Evolutionary conservation across 352 stramenopile genomes (phyloP), one percentile per base, ranked within the genome.

Genomic region (Phytopythium kandeliae): DNA sequence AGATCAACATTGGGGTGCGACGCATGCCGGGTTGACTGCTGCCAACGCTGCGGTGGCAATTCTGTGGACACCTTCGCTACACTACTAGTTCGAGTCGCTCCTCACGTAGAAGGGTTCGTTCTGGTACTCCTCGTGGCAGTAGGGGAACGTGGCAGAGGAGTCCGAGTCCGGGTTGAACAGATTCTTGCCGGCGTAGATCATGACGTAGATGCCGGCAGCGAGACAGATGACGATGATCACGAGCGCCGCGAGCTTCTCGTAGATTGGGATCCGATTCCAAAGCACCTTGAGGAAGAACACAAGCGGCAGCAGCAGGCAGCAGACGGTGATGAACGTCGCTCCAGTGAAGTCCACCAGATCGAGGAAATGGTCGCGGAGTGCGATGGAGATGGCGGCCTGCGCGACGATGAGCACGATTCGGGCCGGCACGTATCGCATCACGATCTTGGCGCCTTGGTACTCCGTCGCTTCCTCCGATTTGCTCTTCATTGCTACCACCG

Each of bases 221-320:
- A 55, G 49, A 42, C 66, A 77, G 28, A 79, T 63, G 26, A 69
- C 38, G 13, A 74, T 64, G 15, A 77, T 51, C 19, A 76, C 19
- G 15, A 58, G 16, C 15, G 63, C 69, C 38, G 62, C 34, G n/a
- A 65, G 34, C 33, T 69, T 66, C 46, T 79, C 69, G 55, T 72
- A 72, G 3, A 79, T 41, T 0, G 63, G 60, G 33, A 79, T 57
- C 24, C 56, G 56, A n/a, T 31, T 54, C 63, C 67, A 74, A 41
- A 74, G 58, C 17, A 65, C 55, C 63, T 78, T 78, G 44, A 81
- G 51, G 55, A 78, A 81, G 49, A 81, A 75, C 22, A 68, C 41
- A 22, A 78, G 64, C 34, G 70, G 70, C 38, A 81, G 52, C 25
- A 78, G 60, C 30, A 78, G 62, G 57, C 67, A 78, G 58, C 65